A percentile compares a stretch with the other conserved stretches of the same genome.
phyloP scores from a whole-genome alignment of 2,329 filamentous ascomycete genomes.

The Dactylellina drechsleri region DNA sequence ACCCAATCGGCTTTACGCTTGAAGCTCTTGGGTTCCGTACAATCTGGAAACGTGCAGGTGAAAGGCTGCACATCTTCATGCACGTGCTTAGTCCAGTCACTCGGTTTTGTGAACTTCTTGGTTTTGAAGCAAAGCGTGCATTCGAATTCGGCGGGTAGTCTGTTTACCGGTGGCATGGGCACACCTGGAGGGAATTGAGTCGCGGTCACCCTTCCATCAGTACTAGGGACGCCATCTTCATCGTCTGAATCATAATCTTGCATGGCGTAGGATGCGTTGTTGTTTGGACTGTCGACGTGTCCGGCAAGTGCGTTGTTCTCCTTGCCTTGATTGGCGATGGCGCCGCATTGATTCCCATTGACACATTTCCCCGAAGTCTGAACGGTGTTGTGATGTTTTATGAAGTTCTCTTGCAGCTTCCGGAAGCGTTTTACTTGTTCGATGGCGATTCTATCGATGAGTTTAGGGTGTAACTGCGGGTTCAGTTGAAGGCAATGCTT shows the following conservation, averaged over 20 bases:
- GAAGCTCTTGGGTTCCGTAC: slow-evolving; percentile 87
- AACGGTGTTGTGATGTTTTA: slow-evolving; percentile 74
- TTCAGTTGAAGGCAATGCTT: slow-evolving; percentile 78
- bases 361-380: slow-evolving; percentile 60
- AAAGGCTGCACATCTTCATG: slow-evolving; percentile 94
- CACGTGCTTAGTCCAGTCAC: slow-evolving; percentile 96
- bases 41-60: slow-evolving; percentile 87
- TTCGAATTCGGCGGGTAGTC: slow-evolving; percentile 86
- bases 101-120: slow-evolving; percentile 88
- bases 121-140: slow-evolving; percentile 86
- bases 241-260: slow-evolving; percentile 67
- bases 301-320: slow-evolving; percentile 47
- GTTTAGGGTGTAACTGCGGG: slow-evolving; percentile 73
- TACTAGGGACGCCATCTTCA: slow-evolving; percentile 66
- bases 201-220: slow-evolving; percentile 74
- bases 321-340: slow-evolving; percentile 56
- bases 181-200: slow-evolving; percentile 83
- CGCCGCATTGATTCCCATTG: slow-evolving; percentile 59
- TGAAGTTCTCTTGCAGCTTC: slow-evolving; percentile 74
- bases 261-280: slow-evolving; percentile 62
- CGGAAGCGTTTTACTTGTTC: slow-evolving; percentile 85
- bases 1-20: slow-evolving; percentile 96
- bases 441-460: slow-evolving; percentile 82
- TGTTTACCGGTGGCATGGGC: slow-evolving; percentile 79
- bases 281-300: slow-evolving; percentile 67